Conservation (phyloP, 495 filamentous ascomycete species). For the Xylaria telfairii region DNA sequence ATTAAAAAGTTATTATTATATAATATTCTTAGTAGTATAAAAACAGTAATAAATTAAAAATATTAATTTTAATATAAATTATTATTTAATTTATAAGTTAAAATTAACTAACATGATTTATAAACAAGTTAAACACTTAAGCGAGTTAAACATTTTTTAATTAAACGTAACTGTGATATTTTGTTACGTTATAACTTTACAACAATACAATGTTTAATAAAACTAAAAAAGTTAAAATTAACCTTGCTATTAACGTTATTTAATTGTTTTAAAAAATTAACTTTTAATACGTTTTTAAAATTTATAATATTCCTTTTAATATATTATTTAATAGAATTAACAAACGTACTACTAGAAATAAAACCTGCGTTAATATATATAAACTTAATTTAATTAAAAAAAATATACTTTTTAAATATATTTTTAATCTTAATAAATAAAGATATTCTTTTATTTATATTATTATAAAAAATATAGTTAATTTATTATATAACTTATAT, state of each 20-base stretch:
- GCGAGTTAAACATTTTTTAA: background rate
- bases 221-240: background rate
- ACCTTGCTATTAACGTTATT: background rate
- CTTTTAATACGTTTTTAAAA: background rate
- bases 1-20: too few relatives aligned
- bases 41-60: too few relatives aligned
- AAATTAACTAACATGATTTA: too few relatives aligned
- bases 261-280: background rate
- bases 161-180: background rate
- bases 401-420: constrained; percentile 10
- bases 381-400: constrained; percentile 17
- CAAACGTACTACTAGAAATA: background rate
- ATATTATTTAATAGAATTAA: background rate
- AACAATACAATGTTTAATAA: background rate
- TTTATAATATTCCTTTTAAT: background rate
- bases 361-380: constrained; percentile 1
- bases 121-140: too few relatives aligned
- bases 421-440: constrained; percentile 13
- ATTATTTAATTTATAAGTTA: too few relatives aligned
- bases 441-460: background rate
- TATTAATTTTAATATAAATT: too few relatives aligned
- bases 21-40: too few relatives aligned
- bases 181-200: background rate
- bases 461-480: constrained; percentile 3
- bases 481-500: background rate